Conservation (phyloP, 805 yeast genomes). For the Wickerhamomyces strasburgensis region DNA sequence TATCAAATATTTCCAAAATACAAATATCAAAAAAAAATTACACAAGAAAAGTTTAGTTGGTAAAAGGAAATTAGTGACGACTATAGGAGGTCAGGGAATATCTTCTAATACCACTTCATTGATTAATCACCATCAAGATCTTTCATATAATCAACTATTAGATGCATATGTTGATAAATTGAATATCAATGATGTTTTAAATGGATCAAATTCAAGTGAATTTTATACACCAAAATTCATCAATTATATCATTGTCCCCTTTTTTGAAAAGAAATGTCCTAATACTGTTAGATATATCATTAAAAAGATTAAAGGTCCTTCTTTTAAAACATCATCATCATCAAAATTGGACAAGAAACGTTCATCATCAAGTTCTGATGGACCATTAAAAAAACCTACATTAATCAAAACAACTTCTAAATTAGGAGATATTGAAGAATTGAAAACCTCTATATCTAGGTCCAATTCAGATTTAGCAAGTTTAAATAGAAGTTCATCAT, state of each 20-base stretch:
- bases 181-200: constrained; percentile 47
- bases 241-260: constrained; percentile 49
- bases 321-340: constrained; percentile 11
- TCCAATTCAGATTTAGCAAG: constrained; percentile 22
- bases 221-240: constrained; percentile 35
- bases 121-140: neutral
- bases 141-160: constrained; percentile 29
- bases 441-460: constrained; percentile 14
- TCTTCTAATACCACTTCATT: constrained; percentile 3
- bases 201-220: constrained; percentile 7
- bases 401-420: constrained; percentile 18
- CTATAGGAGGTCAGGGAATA: constrained; percentile 40
- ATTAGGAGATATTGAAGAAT: constrained; percentile 20
- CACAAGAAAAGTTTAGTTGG: constrained; percentile 27
- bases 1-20: constrained; percentile 27
- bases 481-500: constrained; percentile 21
- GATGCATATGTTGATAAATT: constrained; percentile 47
- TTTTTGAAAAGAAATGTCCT: constrained; percentile 46
- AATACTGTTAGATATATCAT: constrained; percentile 40
- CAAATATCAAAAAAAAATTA: constrained; percentile 5
- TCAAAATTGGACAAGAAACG: constrained; percentile 5
- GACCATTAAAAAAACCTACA: constrained; percentile 11
- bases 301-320: constrained; percentile 40
- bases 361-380: neutral
- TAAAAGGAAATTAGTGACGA: constrained; percentile 23